Conservation (phyloP, 495 filamentous ascomycete species). For the Annulohypoxylon stygium region DNA sequence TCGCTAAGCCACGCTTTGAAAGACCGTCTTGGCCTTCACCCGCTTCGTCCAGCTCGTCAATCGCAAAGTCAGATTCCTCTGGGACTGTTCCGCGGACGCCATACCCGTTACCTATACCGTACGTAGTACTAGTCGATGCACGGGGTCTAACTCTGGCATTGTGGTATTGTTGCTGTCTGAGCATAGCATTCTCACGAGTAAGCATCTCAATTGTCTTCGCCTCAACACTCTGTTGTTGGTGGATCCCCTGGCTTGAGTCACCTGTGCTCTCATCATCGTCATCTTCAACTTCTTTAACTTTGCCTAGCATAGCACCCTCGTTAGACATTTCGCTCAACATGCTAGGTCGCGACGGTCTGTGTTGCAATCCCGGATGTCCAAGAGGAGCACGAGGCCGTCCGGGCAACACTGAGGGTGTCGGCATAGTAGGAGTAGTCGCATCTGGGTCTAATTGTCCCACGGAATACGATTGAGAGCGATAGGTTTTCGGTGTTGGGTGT, state of each 20-base stretch:
- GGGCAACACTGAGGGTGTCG: slow-evolving; percentile 57
- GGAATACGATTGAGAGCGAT: slow-evolving; percentile 96
- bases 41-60: slow-evolving; percentile 76
- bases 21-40: slow-evolving; percentile 67
- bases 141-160: slow-evolving; percentile 72
- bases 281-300: slow-evolving; percentile 85
- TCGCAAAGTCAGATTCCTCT: slow-evolving; percentile 77
- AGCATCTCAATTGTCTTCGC: slow-evolving; percentile 81
- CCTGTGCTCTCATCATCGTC: slow-evolving; percentile 78
- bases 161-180: slow-evolving; percentile 76
- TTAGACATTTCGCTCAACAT: slow-evolving; percentile 84
- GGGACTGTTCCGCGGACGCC: slow-evolving; percentile 73
- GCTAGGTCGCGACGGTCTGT: slow-evolving; percentile 86
- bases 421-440: slow-evolving; percentile 61
- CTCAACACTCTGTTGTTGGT: slow-evolving; percentile 66
- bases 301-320: slow-evolving; percentile 77
- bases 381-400: slow-evolving; percentile 67
- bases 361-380: slow-evolving; percentile 75
- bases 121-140: slow-evolving; percentile 66
- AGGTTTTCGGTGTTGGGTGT: slow-evolving; percentile 90
- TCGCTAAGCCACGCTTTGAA: slow-evolving; percentile 65
- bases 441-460: slow-evolving; percentile 92
- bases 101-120: slow-evolving; percentile 69
- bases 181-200: slow-evolving; percentile 76
- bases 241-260: slow-evolving; percentile 66